Evolutionary conservation across 768 basidiomycete species (phyloP).

Genomic region (Pisolithus microcarpus): DNA sequence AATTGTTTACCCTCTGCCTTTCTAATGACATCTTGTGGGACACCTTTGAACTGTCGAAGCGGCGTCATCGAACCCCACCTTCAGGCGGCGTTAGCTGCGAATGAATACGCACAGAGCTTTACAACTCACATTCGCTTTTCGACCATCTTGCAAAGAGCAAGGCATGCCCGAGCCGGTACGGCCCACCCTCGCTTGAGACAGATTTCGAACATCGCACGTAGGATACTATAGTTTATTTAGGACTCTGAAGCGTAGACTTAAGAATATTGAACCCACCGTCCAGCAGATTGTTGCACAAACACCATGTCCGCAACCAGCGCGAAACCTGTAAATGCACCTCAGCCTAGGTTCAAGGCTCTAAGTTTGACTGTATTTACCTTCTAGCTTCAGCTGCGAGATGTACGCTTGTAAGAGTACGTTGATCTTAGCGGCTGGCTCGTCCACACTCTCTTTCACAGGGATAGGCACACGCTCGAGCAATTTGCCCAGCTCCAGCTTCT

Average conservation of each 20-base stretch:
- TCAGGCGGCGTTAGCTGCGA: constrained; percentile 1
- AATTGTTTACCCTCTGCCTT: constrained; percentile 98
- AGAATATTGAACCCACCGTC: constrained; percentile 45
- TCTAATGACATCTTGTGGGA: constrained; percentile 75
- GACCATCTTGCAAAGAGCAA: constrained; percentile 95
- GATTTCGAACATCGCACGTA: constrained; percentile 96
- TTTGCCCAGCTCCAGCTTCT: constrained; percentile 86
- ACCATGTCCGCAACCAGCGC: constrained; percentile 90
- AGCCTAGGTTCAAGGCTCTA: neutral
- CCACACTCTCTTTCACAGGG: constrained; percentile 93
- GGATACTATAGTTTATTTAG: constrained; percentile 46
- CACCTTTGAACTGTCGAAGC: constrained; percentile 89
- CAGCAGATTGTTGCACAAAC: constrained; percentile 95
- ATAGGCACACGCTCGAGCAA: constrained; percentile 92
- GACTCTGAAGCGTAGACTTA: neutral
- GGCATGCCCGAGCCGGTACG: constrained; percentile 80
- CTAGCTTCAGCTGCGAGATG: constrained; percentile 89
- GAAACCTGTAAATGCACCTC: constrained; percentile 43
- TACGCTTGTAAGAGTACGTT: constrained; percentile 94
- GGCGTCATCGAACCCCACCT: constrained; percentile 99
- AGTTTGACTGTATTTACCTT: constrained; percentile 39
- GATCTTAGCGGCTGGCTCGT: constrained; percentile 95
- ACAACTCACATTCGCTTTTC: constrained; percentile 67
- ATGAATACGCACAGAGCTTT: neutral
- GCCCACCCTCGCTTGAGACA: constrained; percentile 99